Percentiles rank a stretch among this genome's conserved stretches.
Evolutionary conservation across 106 monocot species (phyloP).

Genomic region (Cymbidium sinense): DNA sequence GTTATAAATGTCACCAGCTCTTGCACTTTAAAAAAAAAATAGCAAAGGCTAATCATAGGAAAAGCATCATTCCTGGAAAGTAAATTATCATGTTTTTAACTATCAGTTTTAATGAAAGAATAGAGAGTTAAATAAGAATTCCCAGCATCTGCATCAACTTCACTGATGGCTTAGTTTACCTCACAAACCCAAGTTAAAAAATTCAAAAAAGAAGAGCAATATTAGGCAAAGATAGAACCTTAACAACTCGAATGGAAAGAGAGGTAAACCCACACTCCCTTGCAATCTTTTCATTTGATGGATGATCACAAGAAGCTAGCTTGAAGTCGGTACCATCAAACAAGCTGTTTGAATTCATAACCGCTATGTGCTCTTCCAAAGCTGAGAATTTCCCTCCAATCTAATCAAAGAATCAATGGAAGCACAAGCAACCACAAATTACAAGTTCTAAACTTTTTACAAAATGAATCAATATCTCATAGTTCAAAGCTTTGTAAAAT

Average conservation of each 20-base stretch:
- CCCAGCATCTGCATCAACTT: not conserved
- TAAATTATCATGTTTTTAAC: not conserved
- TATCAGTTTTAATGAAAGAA: not conserved
- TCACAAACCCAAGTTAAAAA: not conserved
- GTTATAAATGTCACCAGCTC: not conserved
- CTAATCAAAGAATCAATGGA: constrained; percentile 26
- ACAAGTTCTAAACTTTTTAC: not conserved
- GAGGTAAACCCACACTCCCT: constrained; percentile 78
- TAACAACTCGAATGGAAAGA: constrained; percentile 74
- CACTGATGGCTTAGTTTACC: not conserved
- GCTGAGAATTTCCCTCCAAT: constrained; percentile 78
- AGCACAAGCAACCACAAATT: not conserved
- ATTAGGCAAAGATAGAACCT: constrained; percentile 38
- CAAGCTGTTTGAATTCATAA: constrained; percentile 40
- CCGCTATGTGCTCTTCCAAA: constrained; percentile 74
- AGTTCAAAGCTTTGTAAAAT: not conserved
- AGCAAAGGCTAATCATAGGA: not conserved
- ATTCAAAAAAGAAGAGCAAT: not conserved
- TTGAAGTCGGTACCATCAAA: constrained; percentile 96
- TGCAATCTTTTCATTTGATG: constrained; percentile 56
- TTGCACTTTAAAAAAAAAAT: not conserved
- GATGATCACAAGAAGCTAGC: constrained; percentile 58
- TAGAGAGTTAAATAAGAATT: not conserved
- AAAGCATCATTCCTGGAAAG: not conserved
- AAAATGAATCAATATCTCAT: not conserved